Base-by-base conservation (phyloP, 345 rosid genomes). In the Gossypium thurberi region DNA sequence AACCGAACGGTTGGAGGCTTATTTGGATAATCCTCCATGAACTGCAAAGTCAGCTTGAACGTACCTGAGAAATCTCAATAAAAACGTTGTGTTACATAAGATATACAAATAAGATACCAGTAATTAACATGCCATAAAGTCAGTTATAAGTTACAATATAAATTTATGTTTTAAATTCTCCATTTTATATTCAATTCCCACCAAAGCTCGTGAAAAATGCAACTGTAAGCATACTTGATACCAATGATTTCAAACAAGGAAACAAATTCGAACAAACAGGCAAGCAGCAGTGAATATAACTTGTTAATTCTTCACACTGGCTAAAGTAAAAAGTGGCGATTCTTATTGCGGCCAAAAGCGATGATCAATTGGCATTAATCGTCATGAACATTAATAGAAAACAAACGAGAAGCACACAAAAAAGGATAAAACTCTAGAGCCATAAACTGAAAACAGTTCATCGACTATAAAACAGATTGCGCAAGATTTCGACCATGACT, bases 1-100 rank as follows among this genome's bases (percentile, higher is more conserved):
- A 87, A 87, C 18, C 89, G 87, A 51, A 87, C 91, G 0, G 84
- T 85, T 20, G 91, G 91, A 25, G 91, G 91, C 56, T 87, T 87
- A 72, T 87, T 87, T 6, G 91, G 91, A 85, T 87, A 87, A 71
- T 87, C 91, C 78, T 87, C 91, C 1, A 85, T 52, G 56, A 87
- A 87, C 46, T 87, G 91, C 69, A 87, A 77, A 14, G 91, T 85
- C 76, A 87, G 75, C 78, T 87, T 87, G 79, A 87, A 87, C 75
- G 91, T 87, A 69, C 91, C 91, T 87, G 77, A 51, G 8, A 60
- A 73, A 59, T 23, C 44, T 64, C 61, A 74, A 21, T 23, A 70
- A 62, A 63, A 20, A 33, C 15, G 23, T 61, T 4, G n/a, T 3
- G 44, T 56, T 51, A 15, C 12, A 46, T 9, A 21, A 25, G 23